Percentiles rank a stretch among this genome's conserved stretches.
Evolutionary conservation across 306 rosid genomes (phyloP).

Genomic region (Glycine tomentella): DNA sequence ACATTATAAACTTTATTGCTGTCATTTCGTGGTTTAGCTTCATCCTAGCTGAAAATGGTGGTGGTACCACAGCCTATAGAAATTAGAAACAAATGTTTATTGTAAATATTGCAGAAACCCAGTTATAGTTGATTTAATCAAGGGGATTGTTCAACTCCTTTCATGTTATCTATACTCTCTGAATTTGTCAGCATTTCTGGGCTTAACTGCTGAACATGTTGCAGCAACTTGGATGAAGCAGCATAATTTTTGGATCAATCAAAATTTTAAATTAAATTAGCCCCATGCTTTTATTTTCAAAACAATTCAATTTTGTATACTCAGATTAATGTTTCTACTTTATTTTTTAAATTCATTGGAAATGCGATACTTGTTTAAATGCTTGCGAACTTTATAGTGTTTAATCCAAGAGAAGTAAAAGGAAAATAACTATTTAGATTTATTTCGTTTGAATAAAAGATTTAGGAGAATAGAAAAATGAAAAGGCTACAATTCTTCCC

Average conservation of each 20-base stretch:
- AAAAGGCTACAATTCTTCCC: not conserved
- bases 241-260: not conserved
- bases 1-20: constrained; percentile 22
- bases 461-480: not conserved
- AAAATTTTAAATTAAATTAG: not conserved
- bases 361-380: not conserved
- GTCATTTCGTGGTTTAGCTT: not conserved
- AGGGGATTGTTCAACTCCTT: not conserved
- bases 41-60: constrained; percentile 43
- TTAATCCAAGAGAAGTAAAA: not conserved
- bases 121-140: constrained; percentile 3
- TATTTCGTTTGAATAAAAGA: not conserved
- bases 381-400: not conserved
- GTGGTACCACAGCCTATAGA: constrained; percentile 9
- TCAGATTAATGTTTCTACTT: not conserved
- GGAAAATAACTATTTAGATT: not conserved
- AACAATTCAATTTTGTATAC: not conserved
- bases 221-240: constrained; percentile 5
- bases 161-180: not conserved
- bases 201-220: not conserved
- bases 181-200: not conserved
- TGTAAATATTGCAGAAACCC: constrained; percentile 44
- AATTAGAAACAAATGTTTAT: not conserved
- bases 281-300: not conserved
- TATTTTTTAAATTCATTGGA: too few relatives aligned